Conservation (phyloP, 2,329 filamentous ascomycete genomes). For the Ophiostoma australiae region DNA sequence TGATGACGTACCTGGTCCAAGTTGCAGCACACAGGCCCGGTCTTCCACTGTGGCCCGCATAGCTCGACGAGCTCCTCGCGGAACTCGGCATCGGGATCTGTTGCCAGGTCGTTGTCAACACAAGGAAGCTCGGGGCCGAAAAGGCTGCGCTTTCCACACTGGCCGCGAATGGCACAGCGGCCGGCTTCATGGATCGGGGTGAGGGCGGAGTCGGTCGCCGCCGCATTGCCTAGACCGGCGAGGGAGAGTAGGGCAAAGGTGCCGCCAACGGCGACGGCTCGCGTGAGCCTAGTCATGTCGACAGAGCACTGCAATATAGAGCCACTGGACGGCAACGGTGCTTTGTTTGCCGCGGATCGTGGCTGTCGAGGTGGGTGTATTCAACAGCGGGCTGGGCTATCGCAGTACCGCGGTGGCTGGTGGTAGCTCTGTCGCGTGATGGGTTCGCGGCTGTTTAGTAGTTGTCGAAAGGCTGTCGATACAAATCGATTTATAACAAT, state of each 20-base stretch:
- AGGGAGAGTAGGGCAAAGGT: constrained; percentile 32
- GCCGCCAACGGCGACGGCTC: constrained; percentile 34
- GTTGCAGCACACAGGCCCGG: constrained; percentile 79
- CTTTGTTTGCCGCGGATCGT: background rate
- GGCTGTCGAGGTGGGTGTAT: background rate
- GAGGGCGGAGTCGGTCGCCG: constrained; percentile 33
- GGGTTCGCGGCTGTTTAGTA: background rate
- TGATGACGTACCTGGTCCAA: constrained; percentile 55
- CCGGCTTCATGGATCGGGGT: constrained; percentile 75
- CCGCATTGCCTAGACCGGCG: constrained; percentile 32
- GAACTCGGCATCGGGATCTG: constrained; percentile 65
- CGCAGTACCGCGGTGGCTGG: background rate
- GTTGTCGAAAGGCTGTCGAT: background rate
- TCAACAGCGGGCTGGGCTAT: background rate
- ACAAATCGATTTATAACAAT: background rate
- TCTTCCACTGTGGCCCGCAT: constrained; percentile 81
- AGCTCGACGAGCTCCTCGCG: constrained; percentile 75
- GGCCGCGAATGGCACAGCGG: constrained; percentile 82
- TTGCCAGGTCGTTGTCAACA: constrained; percentile 79
- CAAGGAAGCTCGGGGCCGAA: constrained; percentile 90
- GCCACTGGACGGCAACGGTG: background rate
- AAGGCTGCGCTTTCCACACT: constrained; percentile 85
- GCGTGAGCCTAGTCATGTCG: constrained; percentile 38
- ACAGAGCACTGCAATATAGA: background rate
- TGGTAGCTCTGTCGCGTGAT: background rate